Base-by-base conservation (phyloP, 768 basidiomycete genomes). In the Porpolomopsis calyptriformis region DNA sequence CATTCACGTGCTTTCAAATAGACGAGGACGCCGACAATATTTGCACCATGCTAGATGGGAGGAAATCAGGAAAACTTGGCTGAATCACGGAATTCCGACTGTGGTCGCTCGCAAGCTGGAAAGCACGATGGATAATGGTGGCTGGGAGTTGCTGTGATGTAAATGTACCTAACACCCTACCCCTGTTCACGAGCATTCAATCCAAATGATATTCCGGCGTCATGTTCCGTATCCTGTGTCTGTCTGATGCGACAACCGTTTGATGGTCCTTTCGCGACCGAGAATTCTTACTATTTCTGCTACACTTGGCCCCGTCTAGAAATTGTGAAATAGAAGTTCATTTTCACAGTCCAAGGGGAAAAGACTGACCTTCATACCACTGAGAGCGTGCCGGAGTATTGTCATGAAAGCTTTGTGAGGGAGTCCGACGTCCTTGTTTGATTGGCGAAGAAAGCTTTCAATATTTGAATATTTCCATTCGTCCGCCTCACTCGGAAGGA, bases 91-190 rank as follows among this genome's bases (percentile, higher is more conserved):
- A 9, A 84, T 98, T 37, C 90, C 94, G 2, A 93, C 87, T 2
- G 69, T 87, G 29, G 84, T 94, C 19, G 89, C 96, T 2, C 72
- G 96, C 42, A 88, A 87, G 60, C 57, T 97, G 48, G 94, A 98
- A 60, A 76, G 85, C 52, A 79, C 78, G 11, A 72, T 89, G 12
- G 93, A 96, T 59, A 81, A 75, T 24, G 90, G 93, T n/a, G 92
- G 92, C 18, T 97, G 92, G 93, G 86, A 88, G 57, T 85, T 82
- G 48, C 62, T 94, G 40, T 93, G 45, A 46, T 22, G n/a, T 44
- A 29, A 34, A 44, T 42, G 34, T 18, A 45, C 29, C 14, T 7
- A 14, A 31, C 29, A 31, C 29, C 7, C 29, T 31, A 31, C 29
- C 29, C 14, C 29, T 31, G 14, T 31, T 31, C 29, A 31, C 14